A percentile compares a stretch with the other conserved stretches of the same genome.
Conservation (phyloP, 192 early-diverging fungal species). For the Dimargaris verticillata region DNA sequence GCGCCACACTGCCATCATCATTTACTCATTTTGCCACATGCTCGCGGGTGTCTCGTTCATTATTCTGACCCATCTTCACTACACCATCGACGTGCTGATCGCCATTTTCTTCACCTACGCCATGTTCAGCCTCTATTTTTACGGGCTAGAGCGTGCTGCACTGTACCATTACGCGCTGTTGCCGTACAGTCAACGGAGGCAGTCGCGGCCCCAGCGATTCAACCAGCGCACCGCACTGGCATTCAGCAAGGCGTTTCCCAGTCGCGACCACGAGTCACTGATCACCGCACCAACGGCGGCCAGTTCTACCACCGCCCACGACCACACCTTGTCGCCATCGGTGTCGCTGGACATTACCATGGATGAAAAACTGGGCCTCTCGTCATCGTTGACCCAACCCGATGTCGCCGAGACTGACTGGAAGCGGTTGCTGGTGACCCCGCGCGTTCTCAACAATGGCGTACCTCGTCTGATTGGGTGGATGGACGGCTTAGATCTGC, state of each 20-base stretch:
- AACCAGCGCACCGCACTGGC: too few relatives aligned
- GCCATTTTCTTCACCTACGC: conserved; percentile 36
- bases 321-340: neutral
- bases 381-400: neutral
- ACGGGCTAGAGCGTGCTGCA: conserved; percentile 20
- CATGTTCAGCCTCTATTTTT: conserved; percentile 37
- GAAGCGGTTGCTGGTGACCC: conserved; percentile 1
- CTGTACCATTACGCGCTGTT: conserved; percentile 11
- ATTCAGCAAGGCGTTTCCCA: neutral
- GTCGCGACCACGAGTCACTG: neutral
- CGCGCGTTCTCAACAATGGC: conserved; percentile 10
- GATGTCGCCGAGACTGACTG: neutral
- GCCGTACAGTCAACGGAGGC: neutral
- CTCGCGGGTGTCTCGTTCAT: conserved; percentile 29
- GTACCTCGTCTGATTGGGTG: conserved; percentile 2
- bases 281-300: neutral
- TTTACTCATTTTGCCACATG: conserved; percentile 22
- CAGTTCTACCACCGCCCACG: neutral
- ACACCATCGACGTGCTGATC: conserved; percentile 41
- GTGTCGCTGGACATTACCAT: neutral
- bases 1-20: conserved; percentile 23
- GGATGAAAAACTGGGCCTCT: neutral
- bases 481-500: conserved; percentile 10
- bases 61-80: conserved; percentile 36
- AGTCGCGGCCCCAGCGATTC: neutral